Evolutionary conservation across 257 asterid genomes (phyloP).

Genomic region (Ophiorrhiza pumila): DNA sequence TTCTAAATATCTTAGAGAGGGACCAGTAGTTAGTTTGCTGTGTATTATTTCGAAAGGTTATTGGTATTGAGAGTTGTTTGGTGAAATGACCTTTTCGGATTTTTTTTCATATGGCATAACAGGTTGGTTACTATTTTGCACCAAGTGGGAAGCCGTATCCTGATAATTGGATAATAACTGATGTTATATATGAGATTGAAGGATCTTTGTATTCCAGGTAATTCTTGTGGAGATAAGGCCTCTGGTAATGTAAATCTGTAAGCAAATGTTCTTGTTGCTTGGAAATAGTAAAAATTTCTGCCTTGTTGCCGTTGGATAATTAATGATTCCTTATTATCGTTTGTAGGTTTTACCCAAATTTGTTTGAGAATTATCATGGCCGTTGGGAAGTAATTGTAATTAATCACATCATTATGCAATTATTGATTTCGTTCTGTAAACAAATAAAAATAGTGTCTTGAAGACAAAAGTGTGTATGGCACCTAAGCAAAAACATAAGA

Average conservation of each 20-base stretch:
- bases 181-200: conserved; percentile 76
- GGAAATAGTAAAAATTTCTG: neutral
- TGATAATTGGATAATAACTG: conserved; percentile 97
- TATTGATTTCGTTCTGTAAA: neutral
- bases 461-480: neutral
- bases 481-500: neutral
- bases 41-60: neutral
- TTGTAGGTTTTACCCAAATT: neutral
- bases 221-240: neutral
- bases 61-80: neutral
- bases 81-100: conserved; percentile 14
- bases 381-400: neutral
- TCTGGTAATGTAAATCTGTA: neutral
- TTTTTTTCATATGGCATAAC: conserved; percentile 32
- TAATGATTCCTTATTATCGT: neutral
- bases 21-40: neutral
- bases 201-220: conserved; percentile 94
- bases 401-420: neutral
- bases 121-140: conserved; percentile 98
- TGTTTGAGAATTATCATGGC: neutral
- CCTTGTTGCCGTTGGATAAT: neutral
- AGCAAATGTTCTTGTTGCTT: neutral
- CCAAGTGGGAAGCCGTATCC: conserved; percentile 99
- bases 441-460: too few relatives aligned
- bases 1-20: neutral